Evolutionary conservation across 768 basidiomycete species (phyloP), one percentile per base, ranked within the genome.

Genomic region (Rhizopogon vulgaris): DNA sequence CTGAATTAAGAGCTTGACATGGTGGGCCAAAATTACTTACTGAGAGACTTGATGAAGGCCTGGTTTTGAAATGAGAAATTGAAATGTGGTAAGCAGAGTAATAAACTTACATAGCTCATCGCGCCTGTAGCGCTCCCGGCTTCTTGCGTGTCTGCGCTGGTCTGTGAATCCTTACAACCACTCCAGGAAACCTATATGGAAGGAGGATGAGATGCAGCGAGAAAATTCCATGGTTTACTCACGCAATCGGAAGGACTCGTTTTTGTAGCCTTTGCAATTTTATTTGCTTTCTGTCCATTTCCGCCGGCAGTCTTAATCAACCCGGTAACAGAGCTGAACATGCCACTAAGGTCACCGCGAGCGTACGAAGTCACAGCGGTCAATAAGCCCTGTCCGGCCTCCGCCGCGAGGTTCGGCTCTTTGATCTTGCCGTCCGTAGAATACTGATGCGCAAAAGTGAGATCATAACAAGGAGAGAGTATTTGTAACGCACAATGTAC

Each of bases 341-440:
- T 79, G 14, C 92, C 90, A 12, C 85, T 75, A 63, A 91, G 78
- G 63, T 98, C 94, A 32, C 87, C 87, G 10, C 76, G 77, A 22
- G 87, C 74, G 63, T 92, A 95, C 9, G 88, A 84, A 27, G 77
- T 71, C 2, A 90, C 80, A 1, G 91, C 89, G 22, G 80, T 78
- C n/a, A 95, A 66, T 4, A 96, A 72, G 7, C 90, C 91, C 63
- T 90, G 82, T 0, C 93, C 94, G 4, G 94, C 94, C 63, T 90
- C 93, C 8, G 84, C 78, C 10, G 84, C 83, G 14, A 93, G 71
- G 63, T 96, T 94, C 32, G 94, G 93, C 64, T 96, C 93, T 68
- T 97, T 96, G 64, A 97, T 71, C 63, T 90, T 93, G 45, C 94
- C 94, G 71, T 97, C 92, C 6, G 93, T 95, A 18, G 92, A 92